Conservation (phyloP, 805 yeast genomes). For the Candida maris region DNA sequence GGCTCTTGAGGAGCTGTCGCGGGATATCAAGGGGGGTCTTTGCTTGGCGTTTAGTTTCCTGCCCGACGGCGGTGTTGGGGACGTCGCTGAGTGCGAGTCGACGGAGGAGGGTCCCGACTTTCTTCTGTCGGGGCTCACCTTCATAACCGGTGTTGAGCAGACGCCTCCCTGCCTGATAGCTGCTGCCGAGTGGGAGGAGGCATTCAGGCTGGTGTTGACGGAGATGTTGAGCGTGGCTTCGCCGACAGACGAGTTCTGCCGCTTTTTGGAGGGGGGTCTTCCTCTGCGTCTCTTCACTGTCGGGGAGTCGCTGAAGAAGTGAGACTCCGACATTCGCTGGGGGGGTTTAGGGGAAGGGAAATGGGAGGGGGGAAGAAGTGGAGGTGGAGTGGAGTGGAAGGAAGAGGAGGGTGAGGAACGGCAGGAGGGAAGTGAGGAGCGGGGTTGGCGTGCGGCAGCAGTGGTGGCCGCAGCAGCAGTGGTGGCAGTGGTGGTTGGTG, state of each 20-base stretch:
- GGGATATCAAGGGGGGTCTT: constrained; percentile 6
- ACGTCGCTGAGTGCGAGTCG: constrained; percentile 11
- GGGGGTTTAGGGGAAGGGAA: no score
- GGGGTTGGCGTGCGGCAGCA: no score
- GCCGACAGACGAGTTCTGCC: constrained; percentile 19
- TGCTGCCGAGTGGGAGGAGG: constrained; percentile 28
- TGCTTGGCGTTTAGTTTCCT: constrained; percentile 1
- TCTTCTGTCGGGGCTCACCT: constrained; percentile 27
- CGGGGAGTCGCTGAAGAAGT: constrained; percentile 19
- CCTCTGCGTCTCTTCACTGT: constrained; percentile 27
- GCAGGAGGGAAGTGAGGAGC: no score
- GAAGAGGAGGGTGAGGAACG: not conserved
- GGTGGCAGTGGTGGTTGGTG: no score
- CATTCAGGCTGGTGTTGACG: constrained; percentile 20
- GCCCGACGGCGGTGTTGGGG: constrained; percentile 11
- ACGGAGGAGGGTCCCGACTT: constrained; percentile 12
- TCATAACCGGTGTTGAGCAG: constrained; percentile 31
- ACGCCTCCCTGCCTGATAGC: constrained; percentile 27
- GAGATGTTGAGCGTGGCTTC: constrained; percentile 25
- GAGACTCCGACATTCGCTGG: constrained; percentile 18
- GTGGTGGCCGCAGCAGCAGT: no score
- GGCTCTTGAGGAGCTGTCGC: constrained; percentile 1
- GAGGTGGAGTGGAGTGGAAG: not conserved
- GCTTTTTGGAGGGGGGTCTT: constrained; percentile 27
- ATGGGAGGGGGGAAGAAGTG: not conserved